These are phyloP conservation scores for Epichloe sibirici DNA, from an alignment of 2,329 filamentous ascomycete species.

Conservation along the genomic window DNA sequence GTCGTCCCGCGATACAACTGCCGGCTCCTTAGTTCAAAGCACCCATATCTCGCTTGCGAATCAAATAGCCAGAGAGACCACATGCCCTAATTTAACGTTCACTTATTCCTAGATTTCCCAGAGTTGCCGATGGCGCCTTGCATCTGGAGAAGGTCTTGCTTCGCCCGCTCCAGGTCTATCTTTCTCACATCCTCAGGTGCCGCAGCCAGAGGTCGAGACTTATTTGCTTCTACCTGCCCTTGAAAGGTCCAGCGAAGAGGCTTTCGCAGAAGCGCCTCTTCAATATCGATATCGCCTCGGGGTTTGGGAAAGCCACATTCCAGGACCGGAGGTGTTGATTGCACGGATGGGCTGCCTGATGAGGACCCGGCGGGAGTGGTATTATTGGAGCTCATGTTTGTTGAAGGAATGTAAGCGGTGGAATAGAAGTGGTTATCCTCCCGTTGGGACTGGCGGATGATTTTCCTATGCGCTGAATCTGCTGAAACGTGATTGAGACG, in stretches of 20 bases:
- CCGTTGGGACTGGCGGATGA: background rate
- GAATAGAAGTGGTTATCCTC: background rate
- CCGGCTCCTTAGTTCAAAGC: background rate
- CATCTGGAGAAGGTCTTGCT: constrained; percentile 32
- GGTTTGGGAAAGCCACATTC: constrained; percentile 27
- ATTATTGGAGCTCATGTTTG: background rate
- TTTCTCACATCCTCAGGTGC: constrained; percentile 21
- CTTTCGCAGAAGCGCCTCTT: constrained; percentile 29
- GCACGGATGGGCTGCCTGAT: background rate
- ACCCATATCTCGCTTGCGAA: background rate
- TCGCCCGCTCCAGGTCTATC: constrained; percentile 32
- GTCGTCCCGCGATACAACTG: background rate
- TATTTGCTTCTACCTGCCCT: constrained; percentile 22
- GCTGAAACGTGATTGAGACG: background rate
- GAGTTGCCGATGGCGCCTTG: constrained; percentile 12
- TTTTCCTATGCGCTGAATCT: background rate
- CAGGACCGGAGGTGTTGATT: constrained; percentile 23
- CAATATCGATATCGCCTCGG: constrained; percentile 25
- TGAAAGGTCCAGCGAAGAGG: constrained; percentile 30
- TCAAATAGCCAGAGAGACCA: background rate
- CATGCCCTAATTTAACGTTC: background rate
- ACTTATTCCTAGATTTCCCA: background rate
- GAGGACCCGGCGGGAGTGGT: background rate
- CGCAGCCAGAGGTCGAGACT: constrained; percentile 12
- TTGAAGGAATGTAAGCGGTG: background rate